Percentiles rank a stretch among this genome's conserved stretches.
Conservation (phyloP, 164 flowering plant species). For the Akebia trifoliata region DNA sequence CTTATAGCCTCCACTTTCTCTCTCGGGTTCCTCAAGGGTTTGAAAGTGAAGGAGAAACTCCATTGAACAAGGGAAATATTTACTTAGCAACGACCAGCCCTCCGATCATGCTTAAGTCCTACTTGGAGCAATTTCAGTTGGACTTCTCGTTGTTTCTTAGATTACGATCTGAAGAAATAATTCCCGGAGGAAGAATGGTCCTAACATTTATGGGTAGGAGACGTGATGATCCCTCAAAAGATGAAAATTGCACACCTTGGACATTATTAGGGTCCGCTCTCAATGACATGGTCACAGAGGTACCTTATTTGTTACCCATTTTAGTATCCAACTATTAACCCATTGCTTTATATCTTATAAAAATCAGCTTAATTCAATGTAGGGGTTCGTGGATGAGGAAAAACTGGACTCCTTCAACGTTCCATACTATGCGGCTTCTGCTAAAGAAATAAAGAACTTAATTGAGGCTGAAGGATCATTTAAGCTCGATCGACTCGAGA, state of each 20-base stretch:
- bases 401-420: slow-evolving; percentile 44
- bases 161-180: slow-evolving; percentile 44
- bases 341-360: background rate
- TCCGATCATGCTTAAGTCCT: slow-evolving; percentile 29
- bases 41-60: slow-evolving; percentile 4
- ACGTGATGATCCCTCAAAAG: slow-evolving; percentile 29
- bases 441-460: slow-evolving; percentile 27
- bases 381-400: slow-evolving; percentile 43
- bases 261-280: slow-evolving; percentile 39
- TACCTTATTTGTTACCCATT: slow-evolving; percentile 5
- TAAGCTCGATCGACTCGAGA: slow-evolving; percentile 13
- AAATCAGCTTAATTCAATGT: background rate
- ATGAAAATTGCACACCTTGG: slow-evolving; percentile 32
- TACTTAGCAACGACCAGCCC: slow-evolving; percentile 43
- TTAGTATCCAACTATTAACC: background rate
- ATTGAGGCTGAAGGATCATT: slow-evolving; percentile 46
- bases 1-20: slow-evolving; percentile 58
- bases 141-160: slow-evolving; percentile 43
- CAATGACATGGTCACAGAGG: slow-evolving; percentile 45
- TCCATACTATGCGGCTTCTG: slow-evolving; percentile 43
- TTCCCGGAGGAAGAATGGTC: slow-evolving; percentile 45
- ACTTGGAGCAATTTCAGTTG: slow-evolving; percentile 35
- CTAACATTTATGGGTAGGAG: slow-evolving; percentile 43
- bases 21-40: slow-evolving; percentile 47
- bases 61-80: slow-evolving; percentile 41